A percentile compares a stretch with the other conserved stretches of the same genome.
Evolutionary conservation across 495 filamentous ascomycete species (phyloP).

Genomic region (Cercophora sp.): DNA sequence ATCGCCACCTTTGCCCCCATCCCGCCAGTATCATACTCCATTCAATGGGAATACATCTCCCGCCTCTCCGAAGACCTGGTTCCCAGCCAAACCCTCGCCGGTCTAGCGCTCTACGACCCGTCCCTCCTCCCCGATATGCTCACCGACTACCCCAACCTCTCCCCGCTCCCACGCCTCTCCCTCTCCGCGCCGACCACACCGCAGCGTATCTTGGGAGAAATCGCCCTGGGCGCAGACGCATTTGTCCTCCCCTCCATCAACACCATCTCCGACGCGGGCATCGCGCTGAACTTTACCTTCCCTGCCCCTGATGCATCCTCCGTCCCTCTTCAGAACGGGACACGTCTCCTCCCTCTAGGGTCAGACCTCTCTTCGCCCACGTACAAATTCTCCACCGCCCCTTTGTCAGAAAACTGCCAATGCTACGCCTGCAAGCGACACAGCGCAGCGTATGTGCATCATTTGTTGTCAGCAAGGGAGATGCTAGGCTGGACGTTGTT

Average conservation of each 20-base stretch:
- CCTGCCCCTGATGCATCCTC: constrained; percentile 22
- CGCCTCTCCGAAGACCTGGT: constrained; percentile 51
- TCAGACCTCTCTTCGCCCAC: constrained; percentile 66
- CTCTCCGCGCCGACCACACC: constrained; percentile 65
- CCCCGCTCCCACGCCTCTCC: constrained; percentile 64
- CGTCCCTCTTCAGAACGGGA: neutral
- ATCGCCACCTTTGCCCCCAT: constrained; percentile 71
- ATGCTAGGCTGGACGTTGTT: constrained; percentile 95
- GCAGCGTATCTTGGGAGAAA: constrained; percentile 67
- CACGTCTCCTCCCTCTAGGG: constrained; percentile 52
- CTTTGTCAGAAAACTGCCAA: constrained; percentile 57
- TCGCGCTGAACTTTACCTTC: constrained; percentile 80
- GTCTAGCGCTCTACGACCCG: constrained; percentile 77
- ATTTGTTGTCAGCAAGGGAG: constrained; percentile 82
- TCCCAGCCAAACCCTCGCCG: constrained; percentile 54
- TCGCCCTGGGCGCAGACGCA: constrained; percentile 74
- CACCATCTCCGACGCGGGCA: constrained; percentile 73
- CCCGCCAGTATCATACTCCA: constrained; percentile 66
- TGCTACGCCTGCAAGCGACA: constrained; percentile 86
- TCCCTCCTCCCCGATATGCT: constrained; percentile 64
- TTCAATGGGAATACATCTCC: constrained; percentile 73
- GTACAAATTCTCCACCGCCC: constrained; percentile 54
- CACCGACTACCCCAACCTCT: constrained; percentile 43
- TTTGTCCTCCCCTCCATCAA: constrained; percentile 72
- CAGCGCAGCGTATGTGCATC: constrained; percentile 81